A percentile compares a stretch with the other conserved stretches of the same genome.
phyloP scores from a whole-genome alignment of 2,329 filamentous ascomycete genomes.

The Penicillium freii region DNA sequence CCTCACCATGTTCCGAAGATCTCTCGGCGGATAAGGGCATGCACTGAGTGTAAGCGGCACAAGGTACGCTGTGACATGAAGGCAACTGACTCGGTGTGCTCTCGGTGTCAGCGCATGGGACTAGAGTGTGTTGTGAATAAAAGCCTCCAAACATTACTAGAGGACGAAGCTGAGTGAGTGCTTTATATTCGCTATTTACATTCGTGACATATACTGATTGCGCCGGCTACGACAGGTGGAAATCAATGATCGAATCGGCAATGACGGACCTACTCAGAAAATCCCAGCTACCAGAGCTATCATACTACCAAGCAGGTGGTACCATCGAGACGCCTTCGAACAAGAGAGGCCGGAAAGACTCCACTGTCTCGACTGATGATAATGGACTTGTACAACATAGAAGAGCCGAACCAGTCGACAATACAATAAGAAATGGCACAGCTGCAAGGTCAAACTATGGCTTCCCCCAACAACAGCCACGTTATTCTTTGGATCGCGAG shows the following conservation, averaged over 20 bases:
- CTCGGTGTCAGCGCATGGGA: slow-evolving; percentile 50
- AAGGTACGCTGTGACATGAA: slow-evolving; percentile 57
- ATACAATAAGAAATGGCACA: slow-evolving; percentile 12
- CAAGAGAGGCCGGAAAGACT: slow-evolving; percentile 34
- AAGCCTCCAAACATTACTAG: slow-evolving; percentile 50
- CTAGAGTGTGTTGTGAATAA: slow-evolving; percentile 54
- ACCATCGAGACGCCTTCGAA: slow-evolving; percentile 31
- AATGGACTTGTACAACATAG: slow-evolving; percentile 19
- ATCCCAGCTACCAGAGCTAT: slow-evolving; percentile 38
- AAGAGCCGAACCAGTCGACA: slow-evolving; percentile 17
- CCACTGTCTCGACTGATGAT: slow-evolving; percentile 35
- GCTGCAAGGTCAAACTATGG: slow-evolving; percentile 23
- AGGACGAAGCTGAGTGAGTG: slow-evolving; percentile 49
- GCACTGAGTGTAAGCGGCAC: slow-evolving; percentile 54
- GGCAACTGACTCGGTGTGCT: slow-evolving; percentile 49
- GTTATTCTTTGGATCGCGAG: slow-evolving; percentile 39
- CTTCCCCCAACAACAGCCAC: slow-evolving; percentile 28
- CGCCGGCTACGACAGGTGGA: slow-evolving; percentile 31
- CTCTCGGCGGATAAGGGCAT: slow-evolving; percentile 49
- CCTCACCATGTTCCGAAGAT: slow-evolving; percentile 42
- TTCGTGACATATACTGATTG: slow-evolving; percentile 11
- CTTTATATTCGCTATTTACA: slow-evolving; percentile 9
- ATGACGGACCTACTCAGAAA: slow-evolving; percentile 41
- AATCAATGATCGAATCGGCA: slow-evolving; percentile 39
- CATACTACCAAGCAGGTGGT: slow-evolving; percentile 38